A percentile compares a stretch with the other conserved stretches of the same genome.
These are phyloP conservation scores for Tillandsia leiboldiana DNA, from an alignment of 176 grass and related monocot species.

Conservation along the genomic window DNA sequence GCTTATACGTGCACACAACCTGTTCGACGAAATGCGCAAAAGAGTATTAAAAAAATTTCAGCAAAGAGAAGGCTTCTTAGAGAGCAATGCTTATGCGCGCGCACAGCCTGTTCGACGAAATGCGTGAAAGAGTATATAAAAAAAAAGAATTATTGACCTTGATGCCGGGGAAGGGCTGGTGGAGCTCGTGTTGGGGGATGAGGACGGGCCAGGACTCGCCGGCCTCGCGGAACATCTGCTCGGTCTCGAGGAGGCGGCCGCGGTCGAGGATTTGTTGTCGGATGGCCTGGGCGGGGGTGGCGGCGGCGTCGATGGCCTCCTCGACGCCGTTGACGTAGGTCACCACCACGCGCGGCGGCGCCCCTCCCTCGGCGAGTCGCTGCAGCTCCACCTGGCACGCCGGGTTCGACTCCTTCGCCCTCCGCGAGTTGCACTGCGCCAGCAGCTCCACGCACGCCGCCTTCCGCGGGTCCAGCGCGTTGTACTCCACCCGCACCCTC, in stretches of 20 bases:
- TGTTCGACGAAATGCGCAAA: too few species aligned
- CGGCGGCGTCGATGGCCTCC: slow-evolving; percentile 53
- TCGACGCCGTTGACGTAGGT: slow-evolving; percentile 75
- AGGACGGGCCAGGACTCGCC: slow-evolving; percentile 79
- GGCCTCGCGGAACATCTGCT: slow-evolving; percentile 82
- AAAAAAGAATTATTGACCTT: slow-evolving; percentile 33
- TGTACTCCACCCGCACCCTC: slow-evolving; percentile 85
- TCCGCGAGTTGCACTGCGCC: slow-evolving; percentile 84
- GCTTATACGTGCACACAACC: too few species aligned
- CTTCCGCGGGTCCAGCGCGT: slow-evolving; percentile 78
- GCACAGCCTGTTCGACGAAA: slow-evolving; percentile 31
- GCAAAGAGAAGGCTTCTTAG: background rate
- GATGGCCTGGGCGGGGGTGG: slow-evolving; percentile 59
- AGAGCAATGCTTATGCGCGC: background rate
- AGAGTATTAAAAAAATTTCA: background rate
- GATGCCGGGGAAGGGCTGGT: slow-evolving; percentile 60
- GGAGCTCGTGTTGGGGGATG: slow-evolving; percentile 71
- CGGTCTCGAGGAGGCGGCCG: slow-evolving; percentile 65
- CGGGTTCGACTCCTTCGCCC: slow-evolving; percentile 93
- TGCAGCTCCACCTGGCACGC: slow-evolving; percentile 90
- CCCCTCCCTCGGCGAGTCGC: slow-evolving; percentile 36
- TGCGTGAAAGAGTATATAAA: background rate
- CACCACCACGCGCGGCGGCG: slow-evolving; percentile 47
- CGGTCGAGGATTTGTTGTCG: slow-evolving; percentile 65
- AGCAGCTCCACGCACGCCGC: slow-evolving; percentile 81